Conservation (phyloP, 202 grass and related monocot genomes). For the Cymbopogon flexuosus region DNA sequence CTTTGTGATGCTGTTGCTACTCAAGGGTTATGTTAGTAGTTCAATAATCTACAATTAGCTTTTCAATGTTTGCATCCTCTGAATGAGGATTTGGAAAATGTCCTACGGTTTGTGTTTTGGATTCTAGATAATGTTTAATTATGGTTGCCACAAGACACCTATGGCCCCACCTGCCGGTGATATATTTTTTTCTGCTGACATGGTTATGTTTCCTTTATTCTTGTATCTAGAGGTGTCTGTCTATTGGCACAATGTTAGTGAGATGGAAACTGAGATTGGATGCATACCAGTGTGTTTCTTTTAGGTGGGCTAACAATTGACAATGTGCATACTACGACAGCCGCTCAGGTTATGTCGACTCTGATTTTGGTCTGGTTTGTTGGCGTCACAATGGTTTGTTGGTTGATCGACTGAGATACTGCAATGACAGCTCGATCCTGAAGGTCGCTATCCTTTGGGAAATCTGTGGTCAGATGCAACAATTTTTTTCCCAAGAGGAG, state of each 20-base stretch:
- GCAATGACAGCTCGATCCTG: not conserved
- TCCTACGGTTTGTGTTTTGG: conserved; percentile 20
- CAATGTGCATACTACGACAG: not conserved
- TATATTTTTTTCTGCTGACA: not conserved
- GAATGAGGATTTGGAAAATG: not conserved
- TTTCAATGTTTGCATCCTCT: conserved; percentile 7
- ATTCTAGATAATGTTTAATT: conserved; percentile 27
- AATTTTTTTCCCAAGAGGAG: no score
- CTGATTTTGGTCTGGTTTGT: not conserved
- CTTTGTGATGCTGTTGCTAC: conserved; percentile 20
- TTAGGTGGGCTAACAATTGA: not conserved
- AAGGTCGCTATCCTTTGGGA: not conserved
- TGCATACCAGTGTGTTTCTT: not conserved
- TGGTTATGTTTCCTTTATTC: not conserved
- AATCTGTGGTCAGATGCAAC: not conserved
- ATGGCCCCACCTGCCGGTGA: not conserved
- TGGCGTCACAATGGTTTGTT: not conserved
- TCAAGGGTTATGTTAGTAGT: conserved; percentile 2
- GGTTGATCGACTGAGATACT: not conserved
- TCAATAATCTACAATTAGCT: conserved; percentile 35
- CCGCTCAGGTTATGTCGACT: not conserved
- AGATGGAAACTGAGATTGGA: not conserved
- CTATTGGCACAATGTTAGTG: not conserved
- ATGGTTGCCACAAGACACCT: not conserved
- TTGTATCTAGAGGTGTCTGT: not conserved